Evolutionary conservation across 2,329 filamentous ascomycete species (phyloP).

Genomic region (Escovopsis weberi): DNA sequence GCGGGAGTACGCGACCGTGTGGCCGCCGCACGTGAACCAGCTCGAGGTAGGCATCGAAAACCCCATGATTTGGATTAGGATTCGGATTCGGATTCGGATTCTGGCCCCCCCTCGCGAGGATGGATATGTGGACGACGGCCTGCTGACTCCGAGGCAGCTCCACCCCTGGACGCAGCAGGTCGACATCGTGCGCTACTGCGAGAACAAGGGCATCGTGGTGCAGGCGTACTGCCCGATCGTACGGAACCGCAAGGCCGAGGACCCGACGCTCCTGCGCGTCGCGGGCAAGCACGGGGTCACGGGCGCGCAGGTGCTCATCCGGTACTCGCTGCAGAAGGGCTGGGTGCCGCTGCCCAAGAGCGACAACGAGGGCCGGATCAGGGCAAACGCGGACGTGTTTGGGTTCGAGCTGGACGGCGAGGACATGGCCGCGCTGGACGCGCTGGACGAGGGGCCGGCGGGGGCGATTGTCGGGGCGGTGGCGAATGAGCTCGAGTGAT

Average conservation of each 20-base stretch:
- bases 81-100: too few relatives aligned
- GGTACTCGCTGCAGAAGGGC: conserved; percentile 55
- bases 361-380: conserved; percentile 42
- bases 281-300: conserved; percentile 45
- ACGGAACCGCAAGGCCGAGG: conserved; percentile 24
- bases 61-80: too few relatives aligned
- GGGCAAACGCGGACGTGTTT: conserved; percentile 45
- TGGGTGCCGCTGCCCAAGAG: conserved; percentile 58
- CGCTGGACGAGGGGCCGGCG: background rate
- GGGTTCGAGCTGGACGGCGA: conserved; percentile 40
- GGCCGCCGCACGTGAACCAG: conserved; percentile 61
- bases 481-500: too few relatives aligned
- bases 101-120: background rate
- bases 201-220: conserved; percentile 57
- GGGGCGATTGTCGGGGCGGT: background rate
- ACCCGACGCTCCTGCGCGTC: conserved; percentile 40
- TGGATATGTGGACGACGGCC: background rate
- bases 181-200: conserved; percentile 39
- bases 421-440: conserved; percentile 35
- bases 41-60: conserved; percentile 54
- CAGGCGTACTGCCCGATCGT: conserved; percentile 26
- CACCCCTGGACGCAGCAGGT: conserved; percentile 54
- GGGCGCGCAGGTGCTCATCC: conserved; percentile 50
- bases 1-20: conserved; percentile 47
- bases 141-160: conserved; percentile 29